phyloP scores from a whole-genome alignment of 192 early-diverging fungal genomes.

The Backusella morwellensis region DNA sequence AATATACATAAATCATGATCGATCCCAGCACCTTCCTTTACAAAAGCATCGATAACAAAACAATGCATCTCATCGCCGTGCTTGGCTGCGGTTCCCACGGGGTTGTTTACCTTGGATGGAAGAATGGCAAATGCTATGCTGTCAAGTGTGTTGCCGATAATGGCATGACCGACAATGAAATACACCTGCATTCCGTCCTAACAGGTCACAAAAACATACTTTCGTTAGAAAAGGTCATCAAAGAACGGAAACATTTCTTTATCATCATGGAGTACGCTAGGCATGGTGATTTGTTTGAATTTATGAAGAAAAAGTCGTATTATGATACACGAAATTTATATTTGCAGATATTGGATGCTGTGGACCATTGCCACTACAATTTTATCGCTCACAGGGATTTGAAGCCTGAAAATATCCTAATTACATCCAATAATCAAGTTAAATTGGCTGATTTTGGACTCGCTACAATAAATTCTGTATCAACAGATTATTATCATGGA shows the following conservation, averaged over 20 bases:
- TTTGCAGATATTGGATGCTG: constrained; percentile 80
- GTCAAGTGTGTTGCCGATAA: constrained; percentile 75
- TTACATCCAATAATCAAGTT: constrained; percentile 52
- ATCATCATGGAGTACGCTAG: constrained; percentile 73
- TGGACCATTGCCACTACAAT: constrained; percentile 66
- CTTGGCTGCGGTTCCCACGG: constrained; percentile 78
- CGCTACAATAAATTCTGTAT: constrained; percentile 65
- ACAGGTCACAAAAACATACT: constrained; percentile 69
- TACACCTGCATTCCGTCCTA: constrained; percentile 58
- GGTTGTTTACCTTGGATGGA: constrained; percentile 67
- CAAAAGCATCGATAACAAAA: constrained; percentile 12
- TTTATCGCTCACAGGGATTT: constrained; percentile 78
- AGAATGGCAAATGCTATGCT: constrained; percentile 59
- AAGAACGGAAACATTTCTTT: constrained; percentile 56
- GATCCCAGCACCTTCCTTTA: constrained; percentile 12
- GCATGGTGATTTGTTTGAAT: constrained; percentile 93
- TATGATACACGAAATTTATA: constrained; percentile 76
- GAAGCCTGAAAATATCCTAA: constrained; percentile 81
- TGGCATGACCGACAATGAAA: constrained; percentile 60
- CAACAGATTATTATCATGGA: constrained; percentile 67
- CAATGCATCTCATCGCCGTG: constrained; percentile 23
- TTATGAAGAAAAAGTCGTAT: constrained; percentile 80
- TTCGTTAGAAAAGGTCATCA: constrained; percentile 63
- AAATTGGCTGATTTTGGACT: constrained; percentile 97
- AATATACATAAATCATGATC: constrained; percentile 8